A percentile compares a stretch with the other conserved stretches of the same genome.
phyloP scores from a whole-genome alignment of 305 asterid species.

The Rubia balearica region DNA sequence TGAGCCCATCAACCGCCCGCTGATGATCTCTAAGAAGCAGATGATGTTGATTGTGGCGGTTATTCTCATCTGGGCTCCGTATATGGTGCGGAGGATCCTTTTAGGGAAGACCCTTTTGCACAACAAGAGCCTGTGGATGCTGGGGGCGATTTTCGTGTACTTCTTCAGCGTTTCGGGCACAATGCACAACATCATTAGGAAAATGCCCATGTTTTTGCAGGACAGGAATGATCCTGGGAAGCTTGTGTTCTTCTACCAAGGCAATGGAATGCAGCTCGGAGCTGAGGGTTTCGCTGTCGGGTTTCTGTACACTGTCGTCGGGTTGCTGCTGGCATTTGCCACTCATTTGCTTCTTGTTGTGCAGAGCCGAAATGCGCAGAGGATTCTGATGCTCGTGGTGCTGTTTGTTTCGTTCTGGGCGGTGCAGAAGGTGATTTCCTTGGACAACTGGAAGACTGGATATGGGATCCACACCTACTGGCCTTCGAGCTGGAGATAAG shows the following conservation, averaged over 20 bases:
- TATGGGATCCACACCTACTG: conserved; percentile 71
- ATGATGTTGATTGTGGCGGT: conserved; percentile 32
- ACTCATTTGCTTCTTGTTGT: conserved; percentile 51
- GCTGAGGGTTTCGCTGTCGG: conserved; percentile 84
- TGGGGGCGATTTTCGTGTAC: conserved; percentile 70
- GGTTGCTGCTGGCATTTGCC: conserved; percentile 63
- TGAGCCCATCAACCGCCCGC: conserved; percentile 62
- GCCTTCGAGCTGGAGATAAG: conserved; percentile 73
- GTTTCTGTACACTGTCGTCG: conserved; percentile 70
- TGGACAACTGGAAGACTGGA: conserved; percentile 97
- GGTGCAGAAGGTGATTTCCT: conserved; percentile 55
- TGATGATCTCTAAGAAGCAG: conserved; percentile 51
- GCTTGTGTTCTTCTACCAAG: conserved; percentile 69
- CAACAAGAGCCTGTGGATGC: conserved; percentile 67
- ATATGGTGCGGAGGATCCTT: conserved; percentile 44
- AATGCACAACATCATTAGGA: conserved; percentile 82
- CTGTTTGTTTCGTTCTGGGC: conserved; percentile 53
- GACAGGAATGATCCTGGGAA: conserved; percentile 68
- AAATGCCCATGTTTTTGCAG: conserved; percentile 69
- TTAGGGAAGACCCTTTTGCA: conserved; percentile 56
- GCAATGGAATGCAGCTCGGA: conserved; percentile 88
- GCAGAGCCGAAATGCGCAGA: conserved; percentile 45
- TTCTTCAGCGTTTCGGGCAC: conserved; percentile 91
- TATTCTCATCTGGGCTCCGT: conserved; percentile 46
- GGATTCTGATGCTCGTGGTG: conserved; percentile 32